Conservation (phyloP, 805 yeast genomes). For the Suhomyces faveliae region DNA sequence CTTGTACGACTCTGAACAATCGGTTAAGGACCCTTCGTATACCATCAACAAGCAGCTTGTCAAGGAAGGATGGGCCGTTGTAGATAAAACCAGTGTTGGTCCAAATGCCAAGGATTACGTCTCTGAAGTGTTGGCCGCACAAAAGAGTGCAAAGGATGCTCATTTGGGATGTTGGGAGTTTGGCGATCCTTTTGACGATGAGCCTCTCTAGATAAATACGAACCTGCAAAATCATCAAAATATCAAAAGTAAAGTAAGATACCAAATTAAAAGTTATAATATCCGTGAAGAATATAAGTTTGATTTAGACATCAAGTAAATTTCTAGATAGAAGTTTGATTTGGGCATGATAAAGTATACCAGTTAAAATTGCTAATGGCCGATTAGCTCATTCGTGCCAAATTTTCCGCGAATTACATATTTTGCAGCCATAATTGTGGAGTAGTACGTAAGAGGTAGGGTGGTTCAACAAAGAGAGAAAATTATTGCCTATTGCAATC, state of each 20-base stretch:
- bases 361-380: too few species aligned
- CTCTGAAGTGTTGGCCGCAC: constrained; percentile 38
- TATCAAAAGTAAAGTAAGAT: background rate
- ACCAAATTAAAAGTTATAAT: background rate
- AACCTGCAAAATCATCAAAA: background rate
- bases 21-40: constrained; percentile 51
- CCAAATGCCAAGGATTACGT: constrained; percentile 36
- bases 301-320: too few species aligned
- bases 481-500: too few species aligned
- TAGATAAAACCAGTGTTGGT: constrained; percentile 31
- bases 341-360: too few species aligned
- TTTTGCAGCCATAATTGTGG: too few species aligned
- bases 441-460: too few species aligned
- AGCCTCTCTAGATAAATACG: constrained; percentile 7
- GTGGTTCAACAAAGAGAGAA: too few species aligned
- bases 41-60: constrained; percentile 62
- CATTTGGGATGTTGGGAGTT: constrained; percentile 73
- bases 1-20: constrained; percentile 56
- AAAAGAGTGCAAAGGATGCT: constrained; percentile 46
- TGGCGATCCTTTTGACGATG: constrained; percentile 66
- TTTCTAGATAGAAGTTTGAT: too few species aligned
- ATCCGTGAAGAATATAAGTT: background rate
- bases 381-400: too few species aligned
- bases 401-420: too few species aligned
- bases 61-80: constrained; percentile 58